Evolutionary conservation across 2,329 filamentous ascomycete species (phyloP).

Genomic region (Clarireedia homoeocarpa): DNA sequence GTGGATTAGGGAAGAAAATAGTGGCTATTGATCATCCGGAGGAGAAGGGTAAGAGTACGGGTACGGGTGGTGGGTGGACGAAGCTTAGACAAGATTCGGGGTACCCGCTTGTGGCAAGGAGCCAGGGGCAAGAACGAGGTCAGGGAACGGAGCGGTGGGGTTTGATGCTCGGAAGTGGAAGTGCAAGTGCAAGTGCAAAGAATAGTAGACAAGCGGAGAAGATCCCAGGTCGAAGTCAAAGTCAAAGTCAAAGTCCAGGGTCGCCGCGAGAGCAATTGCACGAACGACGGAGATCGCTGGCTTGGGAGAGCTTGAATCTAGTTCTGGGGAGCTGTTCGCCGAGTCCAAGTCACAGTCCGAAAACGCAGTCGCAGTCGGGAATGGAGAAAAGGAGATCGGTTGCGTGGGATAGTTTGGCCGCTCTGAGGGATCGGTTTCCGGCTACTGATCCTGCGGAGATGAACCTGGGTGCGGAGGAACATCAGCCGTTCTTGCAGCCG

Average conservation of each 20-base stretch:
- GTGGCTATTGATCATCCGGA: not conserved
- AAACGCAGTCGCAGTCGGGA: too few species aligned
- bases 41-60: not conserved
- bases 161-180: not conserved
- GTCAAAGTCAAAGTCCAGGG: too few species aligned
- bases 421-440: not conserved
- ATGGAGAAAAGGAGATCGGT: not conserved
- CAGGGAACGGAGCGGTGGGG: not conserved
- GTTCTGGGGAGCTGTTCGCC: not conserved
- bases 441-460: not conserved
- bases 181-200: not conserved
- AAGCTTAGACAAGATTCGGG: conserved; percentile 16
- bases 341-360: not conserved
- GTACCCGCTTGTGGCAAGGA: conserved; percentile 11
- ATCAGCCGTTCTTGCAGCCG: too few species aligned
- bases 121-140: not conserved
- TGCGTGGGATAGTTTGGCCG: not conserved
- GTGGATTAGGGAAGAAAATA: conserved; percentile 13
- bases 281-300: not conserved
- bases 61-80: not conserved
- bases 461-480: too few species aligned
- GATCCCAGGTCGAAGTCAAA: too few species aligned
- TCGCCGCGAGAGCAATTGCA: not conserved
- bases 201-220: too few species aligned
- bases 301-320: not conserved